A percentile compares a stretch with the other conserved stretches of the same genome.
These are phyloP conservation scores for Epichloe sylvatica DNA, from an alignment of 2,329 filamentous ascomycete species.

Conservation along the genomic window DNA sequence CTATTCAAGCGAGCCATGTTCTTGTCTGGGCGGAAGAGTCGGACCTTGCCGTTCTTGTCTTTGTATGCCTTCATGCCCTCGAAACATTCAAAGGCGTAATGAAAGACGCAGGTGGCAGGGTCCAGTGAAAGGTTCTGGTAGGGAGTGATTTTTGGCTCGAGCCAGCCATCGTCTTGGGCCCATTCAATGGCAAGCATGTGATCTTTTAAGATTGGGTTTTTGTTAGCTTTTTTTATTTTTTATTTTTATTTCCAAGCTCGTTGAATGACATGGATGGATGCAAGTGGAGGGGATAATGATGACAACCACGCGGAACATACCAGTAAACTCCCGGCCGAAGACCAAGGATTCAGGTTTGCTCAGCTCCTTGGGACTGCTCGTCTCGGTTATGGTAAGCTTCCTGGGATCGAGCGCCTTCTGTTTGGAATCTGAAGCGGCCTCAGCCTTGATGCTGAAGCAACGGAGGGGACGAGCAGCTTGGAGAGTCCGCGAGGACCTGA, in stretches of 20 bases:
- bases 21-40: slow-evolving; percentile 85
- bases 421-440: slow-evolving; percentile 34
- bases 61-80: slow-evolving; percentile 99
- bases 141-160: slow-evolving; percentile 67
- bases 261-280: neutral
- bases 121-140: slow-evolving; percentile 97
- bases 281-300: neutral
- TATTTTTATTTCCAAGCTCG: neutral
- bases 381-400: slow-evolving; percentile 62
- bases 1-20: slow-evolving; percentile 95
- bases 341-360: slow-evolving; percentile 67
- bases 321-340: slow-evolving; percentile 84
- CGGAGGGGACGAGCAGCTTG: slow-evolving; percentile 18
- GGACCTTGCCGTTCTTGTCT: slow-evolving; percentile 61
- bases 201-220: slow-evolving; percentile 39
- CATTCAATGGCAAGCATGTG: slow-evolving; percentile 96
- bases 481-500: slow-evolving; percentile 22
- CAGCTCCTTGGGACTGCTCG: slow-evolving; percentile 58
- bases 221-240: neutral
- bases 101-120: slow-evolving; percentile 91
- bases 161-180: slow-evolving; percentile 75
- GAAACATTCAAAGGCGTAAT: slow-evolving; percentile 97
- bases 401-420: slow-evolving; percentile 61
- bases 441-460: slow-evolving; percentile 39
- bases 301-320: slow-evolving; percentile 26